Evolutionary conservation across 2,329 filamentous ascomycete genomes (phyloP), one percentile per base, ranked within the genome.

Genomic region (Ramularia endophylla): DNA sequence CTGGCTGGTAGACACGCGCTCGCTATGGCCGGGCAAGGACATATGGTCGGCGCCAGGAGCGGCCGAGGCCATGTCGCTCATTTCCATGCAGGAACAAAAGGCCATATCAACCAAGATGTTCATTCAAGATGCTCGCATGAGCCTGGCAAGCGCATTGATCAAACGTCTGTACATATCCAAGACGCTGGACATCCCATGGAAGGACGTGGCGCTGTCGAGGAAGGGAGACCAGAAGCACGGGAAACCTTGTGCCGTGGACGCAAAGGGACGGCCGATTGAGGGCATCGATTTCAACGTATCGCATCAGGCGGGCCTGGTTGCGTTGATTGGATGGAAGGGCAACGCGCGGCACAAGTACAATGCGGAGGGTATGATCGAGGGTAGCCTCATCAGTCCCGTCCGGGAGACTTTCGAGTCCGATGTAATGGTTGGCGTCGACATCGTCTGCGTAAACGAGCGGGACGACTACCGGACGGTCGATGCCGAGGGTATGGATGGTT

Each of bases 261-360:
- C 65, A 64, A 71, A 57, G 18, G 60, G 60, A 6, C 54, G 53
- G 9, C 58, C 40, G 33, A 66, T 50, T 53, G 65, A 45, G 9
- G 55, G 56, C 19, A 62, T 80, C 27, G 77, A 82, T 48, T 89
- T 90, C 71, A 90, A 90, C 63, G 75, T 89, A 41, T 82, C 78
- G 33, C 85, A 90, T 62, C 85, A 90, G 67, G 81, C 81, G 7
- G 85, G 85, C 2, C 67, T 90, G 12, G 85, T 88, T 0, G 76
- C 77, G 2, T 67, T 89, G 20, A 72, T 83, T 9, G 81, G 81
- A 51, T 55, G 64, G 61, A 52, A 65, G 47, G 59, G 56, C 15
- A 52, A 52, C 25, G 44, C 43, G 37, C 33, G 48, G 15, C 54
- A 57, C 27, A 41, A 41, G 13, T 60, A 58, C 45, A 47, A 45